A percentile compares a stretch with the other conserved stretches of the same genome.
Evolutionary conservation across 2,329 filamentous ascomycete species (phyloP).

Genomic region (Paecilomyces fulvus): DNA sequence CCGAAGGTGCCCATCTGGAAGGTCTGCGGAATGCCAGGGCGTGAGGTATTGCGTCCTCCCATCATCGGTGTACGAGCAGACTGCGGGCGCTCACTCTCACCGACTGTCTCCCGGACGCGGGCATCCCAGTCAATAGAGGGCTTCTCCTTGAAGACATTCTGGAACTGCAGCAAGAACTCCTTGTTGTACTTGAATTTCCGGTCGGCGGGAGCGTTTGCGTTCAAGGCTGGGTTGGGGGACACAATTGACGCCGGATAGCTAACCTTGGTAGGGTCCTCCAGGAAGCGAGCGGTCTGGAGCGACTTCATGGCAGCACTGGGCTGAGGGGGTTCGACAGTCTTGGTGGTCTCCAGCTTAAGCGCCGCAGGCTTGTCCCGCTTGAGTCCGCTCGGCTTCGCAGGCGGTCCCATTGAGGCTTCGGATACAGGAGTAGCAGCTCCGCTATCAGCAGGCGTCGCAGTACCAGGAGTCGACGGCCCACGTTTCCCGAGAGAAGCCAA

Average conservation of each 20-base stretch:
- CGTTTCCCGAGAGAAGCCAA: constrained; percentile 39
- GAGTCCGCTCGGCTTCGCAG: constrained; percentile 45
- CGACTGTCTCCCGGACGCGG: constrained; percentile 76
- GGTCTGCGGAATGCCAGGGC: constrained; percentile 43
- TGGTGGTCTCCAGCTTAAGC: constrained; percentile 81
- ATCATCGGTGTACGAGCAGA: constrained; percentile 43
- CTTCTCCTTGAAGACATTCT: constrained; percentile 92
- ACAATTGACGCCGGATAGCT: constrained; percentile 76
- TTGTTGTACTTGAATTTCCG: constrained; percentile 93
- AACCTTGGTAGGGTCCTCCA: constrained; percentile 68
- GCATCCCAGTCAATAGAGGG: constrained; percentile 88
- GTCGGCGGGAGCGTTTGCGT: constrained; percentile 60
- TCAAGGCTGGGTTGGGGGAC: constrained; percentile 87
- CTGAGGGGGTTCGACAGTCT: constrained; percentile 80
- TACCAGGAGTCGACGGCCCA: constrained; percentile 20
- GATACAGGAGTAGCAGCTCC: constrained; percentile 38
- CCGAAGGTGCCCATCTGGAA: constrained; percentile 66
- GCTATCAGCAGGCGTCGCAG: constrained; percentile 33
- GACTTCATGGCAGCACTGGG: constrained; percentile 91
- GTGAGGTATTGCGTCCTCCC: constrained; percentile 43
- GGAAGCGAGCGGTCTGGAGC: constrained; percentile 81
- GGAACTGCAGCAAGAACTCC: constrained; percentile 91
- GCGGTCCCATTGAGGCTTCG: constrained; percentile 39
- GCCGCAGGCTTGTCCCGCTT: constrained; percentile 74
- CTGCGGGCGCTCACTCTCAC: constrained; percentile 60